A percentile compares a stretch with the other conserved stretches of the same genome.
phyloP scores from a whole-genome alignment of 2,329 filamentous ascomycete species.

The Zasmidium citrigriseum region DNA sequence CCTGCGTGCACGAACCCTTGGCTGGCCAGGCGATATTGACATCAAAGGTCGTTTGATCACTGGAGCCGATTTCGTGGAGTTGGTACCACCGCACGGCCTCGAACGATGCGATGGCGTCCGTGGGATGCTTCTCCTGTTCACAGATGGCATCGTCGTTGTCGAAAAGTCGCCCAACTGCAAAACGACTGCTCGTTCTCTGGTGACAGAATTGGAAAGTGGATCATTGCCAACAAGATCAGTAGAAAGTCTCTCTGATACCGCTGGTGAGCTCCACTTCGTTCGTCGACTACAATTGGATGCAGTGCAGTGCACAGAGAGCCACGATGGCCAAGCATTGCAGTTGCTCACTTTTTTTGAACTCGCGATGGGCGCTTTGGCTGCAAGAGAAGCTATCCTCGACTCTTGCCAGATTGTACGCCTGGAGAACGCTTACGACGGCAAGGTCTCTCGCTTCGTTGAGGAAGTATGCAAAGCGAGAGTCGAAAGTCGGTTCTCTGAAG shows the following conservation, averaged over 20 bases:
- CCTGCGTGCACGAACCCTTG: conserved; percentile 45
- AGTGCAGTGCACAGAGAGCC: conserved; percentile 30
- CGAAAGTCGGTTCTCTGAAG: conserved; percentile 79
- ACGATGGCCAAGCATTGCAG: conserved; percentile 30
- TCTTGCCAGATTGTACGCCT: conserved; percentile 59
- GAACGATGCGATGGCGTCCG: conserved; percentile 23
- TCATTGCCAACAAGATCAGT: conserved; percentile 50
- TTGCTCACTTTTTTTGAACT: conserved; percentile 30
- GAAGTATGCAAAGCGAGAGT: conserved; percentile 84
- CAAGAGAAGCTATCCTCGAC: conserved; percentile 26
- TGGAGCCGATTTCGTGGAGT: conserved; percentile 76
- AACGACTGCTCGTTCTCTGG: conserved; percentile 70
- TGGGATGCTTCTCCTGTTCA: conserved; percentile 80
- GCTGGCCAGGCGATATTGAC: conserved; percentile 45
- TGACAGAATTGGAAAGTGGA: conserved; percentile 83
- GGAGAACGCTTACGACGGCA: conserved; percentile 74
- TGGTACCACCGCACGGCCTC: conserved; percentile 68
- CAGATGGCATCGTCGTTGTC: conserved; percentile 76
- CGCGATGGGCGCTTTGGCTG: conserved; percentile 19
- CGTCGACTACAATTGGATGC: conserved; percentile 29
- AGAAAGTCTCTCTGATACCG: conserved; percentile 44
- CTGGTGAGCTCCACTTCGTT: conserved; percentile 71
- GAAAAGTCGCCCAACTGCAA: conserved; percentile 56
- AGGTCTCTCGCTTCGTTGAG: conserved; percentile 74
- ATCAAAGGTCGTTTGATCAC: conserved; percentile 77